Percentiles rank a stretch among this genome's conserved stretches.
These are phyloP conservation scores for Mortierella polycephala DNA, from an alignment of 371 early-diverging fungal genomes.

Conservation along the genomic window DNA sequence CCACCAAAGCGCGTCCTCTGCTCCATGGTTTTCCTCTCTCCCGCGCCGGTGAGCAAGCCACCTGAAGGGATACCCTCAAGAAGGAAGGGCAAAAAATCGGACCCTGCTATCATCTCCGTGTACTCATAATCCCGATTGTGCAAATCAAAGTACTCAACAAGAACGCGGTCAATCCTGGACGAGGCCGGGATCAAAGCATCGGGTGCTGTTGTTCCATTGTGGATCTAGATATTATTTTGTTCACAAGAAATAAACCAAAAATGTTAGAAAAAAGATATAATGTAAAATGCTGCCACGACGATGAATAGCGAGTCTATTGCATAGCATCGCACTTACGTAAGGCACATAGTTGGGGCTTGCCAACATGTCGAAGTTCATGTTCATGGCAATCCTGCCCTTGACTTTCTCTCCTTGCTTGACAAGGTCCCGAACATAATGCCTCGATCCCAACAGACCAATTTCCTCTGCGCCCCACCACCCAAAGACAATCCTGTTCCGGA, in stretches of 20 bases:
- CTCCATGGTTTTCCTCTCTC: slow-evolving; percentile 67
- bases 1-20: slow-evolving; percentile 73
- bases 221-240: slow-evolving; percentile 36
- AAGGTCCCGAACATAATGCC: slow-evolving; percentile 64
- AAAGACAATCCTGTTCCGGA: slow-evolving; percentile 59
- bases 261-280: not conserved
- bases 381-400: slow-evolving; percentile 61
- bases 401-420: slow-evolving; percentile 41
- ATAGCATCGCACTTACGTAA: slow-evolving; percentile 41
- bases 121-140: slow-evolving; percentile 40
- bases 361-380: slow-evolving; percentile 84
- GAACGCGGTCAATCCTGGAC: slow-evolving; percentile 63
- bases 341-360: slow-evolving; percentile 81
- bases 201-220: slow-evolving; percentile 57
- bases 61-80: slow-evolving; percentile 57
- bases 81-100: slow-evolving; percentile 55
- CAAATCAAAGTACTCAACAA: slow-evolving; percentile 66
- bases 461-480: slow-evolving; percentile 88
- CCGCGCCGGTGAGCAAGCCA: slow-evolving; percentile 76
- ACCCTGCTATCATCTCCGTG: slow-evolving; percentile 47
- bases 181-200: slow-evolving; percentile 54
- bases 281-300: not conserved
- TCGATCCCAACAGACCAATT: slow-evolving; percentile 80
- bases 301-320: too few species aligned
- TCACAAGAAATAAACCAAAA: not conserved